These are phyloP conservation scores for Oryza meyeriana DNA, from an alignment of 176 grass and related monocot genomes.

Conservation along the genomic window DNA sequence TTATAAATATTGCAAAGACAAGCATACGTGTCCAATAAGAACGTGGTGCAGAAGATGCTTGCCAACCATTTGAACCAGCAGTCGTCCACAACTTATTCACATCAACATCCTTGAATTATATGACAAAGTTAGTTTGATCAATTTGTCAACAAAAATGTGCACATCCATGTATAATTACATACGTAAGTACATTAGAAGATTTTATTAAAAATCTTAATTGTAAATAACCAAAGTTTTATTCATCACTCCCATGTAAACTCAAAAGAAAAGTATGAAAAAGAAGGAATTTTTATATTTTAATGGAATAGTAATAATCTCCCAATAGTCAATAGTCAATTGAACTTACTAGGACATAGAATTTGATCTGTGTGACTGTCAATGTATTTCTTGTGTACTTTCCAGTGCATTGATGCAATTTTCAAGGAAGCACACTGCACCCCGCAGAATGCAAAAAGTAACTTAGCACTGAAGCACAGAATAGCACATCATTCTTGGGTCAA, in stretches of 20 bases:
- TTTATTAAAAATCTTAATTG: neutral
- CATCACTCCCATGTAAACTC: neutral
- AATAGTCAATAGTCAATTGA: neutral
- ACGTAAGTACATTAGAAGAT: neutral
- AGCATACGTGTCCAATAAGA: slow-evolving; percentile 73
- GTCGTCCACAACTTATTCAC: slow-evolving; percentile 73
- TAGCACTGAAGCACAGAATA: neutral
- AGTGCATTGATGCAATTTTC: neutral
- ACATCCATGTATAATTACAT: neutral
- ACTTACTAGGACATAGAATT: neutral
- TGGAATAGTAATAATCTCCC: neutral
- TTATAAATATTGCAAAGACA: slow-evolving; percentile 15
- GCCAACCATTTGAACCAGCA: slow-evolving; percentile 75
- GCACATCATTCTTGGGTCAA: neutral
- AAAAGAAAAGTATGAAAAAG: neutral
- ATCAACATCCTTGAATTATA: slow-evolving; percentile 66
- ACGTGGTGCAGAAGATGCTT: slow-evolving; percentile 83
- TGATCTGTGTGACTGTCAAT: neutral
- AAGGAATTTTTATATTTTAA: neutral
- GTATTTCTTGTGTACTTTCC: neutral
- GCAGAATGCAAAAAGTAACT: neutral
- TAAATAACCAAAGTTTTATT: neutral
- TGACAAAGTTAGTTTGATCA: neutral
- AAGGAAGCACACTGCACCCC: neutral
- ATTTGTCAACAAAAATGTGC: neutral